These are phyloP conservation scores for Yamadazyma akitaensis DNA, from an alignment of 805 yeast genomes.

Conservation along the genomic window DNA sequence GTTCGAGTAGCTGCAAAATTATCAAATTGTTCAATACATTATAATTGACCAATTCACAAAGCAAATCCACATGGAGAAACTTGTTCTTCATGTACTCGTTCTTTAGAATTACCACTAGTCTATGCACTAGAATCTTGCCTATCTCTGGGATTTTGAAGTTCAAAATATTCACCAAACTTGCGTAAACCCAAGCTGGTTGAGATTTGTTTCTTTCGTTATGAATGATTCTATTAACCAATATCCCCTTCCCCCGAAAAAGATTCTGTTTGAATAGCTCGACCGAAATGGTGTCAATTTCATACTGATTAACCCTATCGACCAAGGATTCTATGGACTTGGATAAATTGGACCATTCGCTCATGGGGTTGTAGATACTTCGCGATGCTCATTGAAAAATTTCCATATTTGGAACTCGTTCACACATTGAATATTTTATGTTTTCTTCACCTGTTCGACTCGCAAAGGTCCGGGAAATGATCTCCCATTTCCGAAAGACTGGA, in stretches of 20 bases:
- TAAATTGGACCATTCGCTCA: not conserved
- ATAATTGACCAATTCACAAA: constrained; percentile 63
- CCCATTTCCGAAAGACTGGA: constrained; percentile 3
- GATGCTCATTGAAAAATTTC: constrained; percentile 4
- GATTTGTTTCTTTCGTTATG: constrained; percentile 14
- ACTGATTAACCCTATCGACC: constrained; percentile 43
- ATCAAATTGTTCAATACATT: constrained; percentile 43
- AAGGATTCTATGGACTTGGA: constrained; percentile 10
- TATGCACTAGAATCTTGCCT: constrained; percentile 53
- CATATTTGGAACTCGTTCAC: not conserved
- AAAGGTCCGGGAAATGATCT: not conserved
- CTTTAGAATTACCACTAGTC: constrained; percentile 59
- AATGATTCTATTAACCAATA: constrained; percentile 50
- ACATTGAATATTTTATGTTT: not conserved
- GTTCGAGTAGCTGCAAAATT: constrained; percentile 32
- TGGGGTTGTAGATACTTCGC: not conserved
- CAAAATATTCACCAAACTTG: constrained; percentile 56
- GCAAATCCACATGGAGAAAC: constrained; percentile 43
- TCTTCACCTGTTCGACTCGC: not conserved
- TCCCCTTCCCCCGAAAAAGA: constrained; percentile 57
- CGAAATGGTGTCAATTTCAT: constrained; percentile 48
- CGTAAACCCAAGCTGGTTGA: constrained; percentile 45
- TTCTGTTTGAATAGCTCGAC: constrained; percentile 55
- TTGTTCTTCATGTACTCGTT: constrained; percentile 48
- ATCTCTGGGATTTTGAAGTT: constrained; percentile 67